phyloP scores from a whole-genome alignment of 148 eudicot species.

The Gaultheria prostrata region DNA sequence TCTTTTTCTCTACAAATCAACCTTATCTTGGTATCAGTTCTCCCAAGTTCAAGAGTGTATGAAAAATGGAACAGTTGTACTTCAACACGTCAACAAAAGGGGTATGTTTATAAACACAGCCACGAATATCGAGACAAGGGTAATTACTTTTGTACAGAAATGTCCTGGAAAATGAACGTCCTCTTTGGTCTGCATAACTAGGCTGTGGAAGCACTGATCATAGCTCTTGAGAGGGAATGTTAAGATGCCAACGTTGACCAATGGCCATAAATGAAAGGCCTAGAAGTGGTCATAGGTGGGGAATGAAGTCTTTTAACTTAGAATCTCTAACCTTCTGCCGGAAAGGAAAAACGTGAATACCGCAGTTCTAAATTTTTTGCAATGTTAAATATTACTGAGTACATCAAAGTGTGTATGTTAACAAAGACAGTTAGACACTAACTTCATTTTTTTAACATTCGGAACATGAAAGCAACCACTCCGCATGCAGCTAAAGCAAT shows the following conservation, averaged over 20 bases:
- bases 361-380: neutral
- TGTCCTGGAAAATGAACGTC: neutral
- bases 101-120: neutral
- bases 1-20: neutral
- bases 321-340: neutral
- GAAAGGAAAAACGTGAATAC: neutral
- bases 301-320: slow-evolving; percentile 2
- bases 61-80: neutral
- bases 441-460: neutral
- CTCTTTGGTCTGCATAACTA: neutral
- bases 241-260: neutral
- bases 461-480: neutral
- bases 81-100: neutral
- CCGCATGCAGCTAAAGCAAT: neutral
- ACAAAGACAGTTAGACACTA: no score
- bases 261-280: neutral
- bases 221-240: neutral
- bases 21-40: neutral
- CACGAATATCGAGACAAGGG: neutral
- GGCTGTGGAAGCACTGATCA: neutral
- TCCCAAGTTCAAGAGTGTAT: neutral
- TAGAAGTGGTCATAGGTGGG: neutral
- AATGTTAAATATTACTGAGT: neutral
- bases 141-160: neutral
- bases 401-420: neutral